Evolutionary conservation across 176 grass and related monocot species (phyloP), one percentile per base, ranked within the genome.

Genomic region (Rhipidocladum racemiflorum): DNA sequence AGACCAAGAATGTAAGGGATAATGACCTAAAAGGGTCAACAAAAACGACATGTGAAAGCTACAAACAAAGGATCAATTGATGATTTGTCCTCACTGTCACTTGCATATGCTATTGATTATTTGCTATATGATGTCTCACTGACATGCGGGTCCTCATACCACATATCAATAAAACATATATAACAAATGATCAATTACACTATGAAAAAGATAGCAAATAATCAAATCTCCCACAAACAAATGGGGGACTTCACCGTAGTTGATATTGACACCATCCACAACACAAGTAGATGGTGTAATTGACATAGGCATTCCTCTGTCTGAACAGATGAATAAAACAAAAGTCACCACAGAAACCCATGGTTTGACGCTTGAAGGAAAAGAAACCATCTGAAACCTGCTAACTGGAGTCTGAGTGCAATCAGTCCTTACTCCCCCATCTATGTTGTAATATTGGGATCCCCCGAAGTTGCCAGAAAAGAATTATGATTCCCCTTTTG

Each of bases 361-460:
- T 74, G 48, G 39, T 6, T 39, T 18, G 69, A 85, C 29, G 57
- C 76, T 25, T 34, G 29, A 80, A 30, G 44, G 68, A 75, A 60
- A 35, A 72, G 65, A 50, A 85, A 85, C 51, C 69, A 82, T 77
- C 29, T 43, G 56, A 85, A 82, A 62, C 67, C 56, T 57, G 65
- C 78, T 72, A 38, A 72, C 79, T 78, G 78, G 83, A 67, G n/a
- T 76, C 34, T 11, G 60, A 49, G 36, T 46, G 66, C 42, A 83
- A 74, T 80, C 81, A 80, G 69, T 57, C 38, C 78, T 46, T 50
- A 86, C 39, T 78, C 68, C 70, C 13, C 66, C 51, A 21, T 32
- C 7, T 60, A 74, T 20, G 24, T 17, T 36, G 44, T 5, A 61
- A 70, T 20, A 27, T 32, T 21, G 4, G 15, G 13, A 63, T 65